Conservation (phyloP, 148 eudicot species). For the Bassia scoparia region DNA sequence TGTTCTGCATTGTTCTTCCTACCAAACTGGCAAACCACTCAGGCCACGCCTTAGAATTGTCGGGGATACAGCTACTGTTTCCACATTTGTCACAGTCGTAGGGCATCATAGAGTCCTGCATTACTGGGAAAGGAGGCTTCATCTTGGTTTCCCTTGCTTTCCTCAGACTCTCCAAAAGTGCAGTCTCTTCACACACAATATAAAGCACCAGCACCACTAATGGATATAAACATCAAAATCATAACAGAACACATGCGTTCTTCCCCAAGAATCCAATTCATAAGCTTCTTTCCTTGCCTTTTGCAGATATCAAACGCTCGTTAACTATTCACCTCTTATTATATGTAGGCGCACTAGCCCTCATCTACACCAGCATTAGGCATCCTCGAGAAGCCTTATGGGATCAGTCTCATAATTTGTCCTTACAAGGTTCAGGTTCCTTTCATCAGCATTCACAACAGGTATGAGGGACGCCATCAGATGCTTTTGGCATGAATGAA, state of each 20-base stretch:
- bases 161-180: constrained; percentile 94
- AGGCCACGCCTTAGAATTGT: constrained; percentile 82
- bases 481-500: constrained; percentile 91
- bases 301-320: constrained; percentile 66
- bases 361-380: constrained; percentile 92
- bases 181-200: constrained; percentile 98
- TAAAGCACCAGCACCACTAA: constrained; percentile 93
- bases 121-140: constrained; percentile 97
- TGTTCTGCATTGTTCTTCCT: constrained; percentile 83
- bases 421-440: constrained; percentile 98
- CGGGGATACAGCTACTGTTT: constrained; percentile 95
- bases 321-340: constrained; percentile 96
- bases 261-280: constrained; percentile 68
- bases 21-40: constrained; percentile 91
- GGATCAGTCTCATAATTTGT: constrained; percentile 94
- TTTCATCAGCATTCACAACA: constrained; percentile 96
- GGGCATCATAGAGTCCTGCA: constrained; percentile 87
- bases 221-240: constrained; percentile 93
- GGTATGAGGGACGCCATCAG: constrained; percentile 95
- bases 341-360: constrained; percentile 92
- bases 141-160: constrained; percentile 93
- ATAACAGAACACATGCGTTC: constrained; percentile 89
- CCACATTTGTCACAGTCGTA: constrained; percentile 89
- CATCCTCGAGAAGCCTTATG: constrained; percentile 80
- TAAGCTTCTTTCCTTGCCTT: constrained; percentile 87